Base-by-base conservation (phyloP, 495 filamentous ascomycete genomes). In the Friedmanniomyces simplex region DNA sequence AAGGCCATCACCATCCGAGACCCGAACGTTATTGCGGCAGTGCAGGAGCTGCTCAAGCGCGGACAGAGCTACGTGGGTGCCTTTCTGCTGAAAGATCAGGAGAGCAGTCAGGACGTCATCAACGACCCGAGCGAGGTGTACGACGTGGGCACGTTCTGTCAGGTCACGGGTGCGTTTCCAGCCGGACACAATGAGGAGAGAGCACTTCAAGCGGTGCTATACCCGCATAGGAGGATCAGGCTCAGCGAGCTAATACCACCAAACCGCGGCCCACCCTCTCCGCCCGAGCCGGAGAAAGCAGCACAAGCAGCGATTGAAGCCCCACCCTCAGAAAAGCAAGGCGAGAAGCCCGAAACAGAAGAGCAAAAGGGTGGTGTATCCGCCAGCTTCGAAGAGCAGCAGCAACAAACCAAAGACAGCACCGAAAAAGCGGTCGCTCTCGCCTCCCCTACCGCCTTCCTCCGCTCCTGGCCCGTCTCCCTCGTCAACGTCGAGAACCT, bases 41-140 rank as follows among this genome's bases (percentile, higher is more conserved):
- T 99, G 57, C 82, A 89, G 61, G 94, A 99, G 60, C 93, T 95
- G 83, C 87, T 97, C 70, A 94, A 91, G 75, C 81, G 91, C n/a
- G 93, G 94, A 8, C 94, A 99, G 69, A 94, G 91, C 46, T 99
- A 99, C 61, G 87, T 99, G 30, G 94, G 94, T 55, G 91, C 89
- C 12, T 99, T 99, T 71, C 68, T 97, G 63, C 88, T 96, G 73
- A 97, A 97, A 71, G 91, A 97, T 69, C 91, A 96, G 67, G 87
- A 86, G 55, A 85, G 86, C 51, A 90, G 96, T 68, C 84, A 86
- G 55, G 94, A 99, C 69, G 79, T 88, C 14, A 96, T 99, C 67
- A 84, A 89, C 64, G 88, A 81, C 50, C 72, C 84, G 30, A 82
- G 89, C 43, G 93, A 99, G 49, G 90, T 99, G 10, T 86, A 97